phyloP scores from a whole-genome alignment of 2,329 filamentous ascomycete species.

The Alternaria angustiovoidea region DNA sequence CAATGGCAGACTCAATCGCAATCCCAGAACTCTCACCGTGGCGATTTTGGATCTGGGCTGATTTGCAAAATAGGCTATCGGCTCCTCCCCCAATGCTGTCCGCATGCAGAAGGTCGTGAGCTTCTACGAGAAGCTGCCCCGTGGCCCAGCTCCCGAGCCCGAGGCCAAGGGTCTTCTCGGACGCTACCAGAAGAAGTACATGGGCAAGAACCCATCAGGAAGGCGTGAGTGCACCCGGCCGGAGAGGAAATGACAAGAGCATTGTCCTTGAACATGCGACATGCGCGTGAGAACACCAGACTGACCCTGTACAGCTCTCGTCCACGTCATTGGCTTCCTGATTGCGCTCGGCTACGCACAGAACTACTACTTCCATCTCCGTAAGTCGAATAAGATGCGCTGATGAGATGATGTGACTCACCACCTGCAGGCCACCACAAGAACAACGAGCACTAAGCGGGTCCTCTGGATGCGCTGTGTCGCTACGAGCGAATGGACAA shows the following conservation, averaged over 20 bases:
- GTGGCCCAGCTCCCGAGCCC: conserved; percentile 83
- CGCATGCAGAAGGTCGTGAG: conserved; percentile 97
- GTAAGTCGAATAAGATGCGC: conserved; percentile 66
- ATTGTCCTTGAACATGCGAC: background rate
- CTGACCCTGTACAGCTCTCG: conserved; percentile 70
- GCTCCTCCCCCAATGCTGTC: conserved; percentile 91
- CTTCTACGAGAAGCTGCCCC: conserved; percentile 99
- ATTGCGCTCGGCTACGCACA: conserved; percentile 89
- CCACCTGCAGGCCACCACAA: conserved; percentile 88
- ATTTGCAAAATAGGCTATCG: conserved; percentile 75
- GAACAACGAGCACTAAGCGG: conserved; percentile 94
- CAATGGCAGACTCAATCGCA: background rate
- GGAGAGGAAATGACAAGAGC: background rate
- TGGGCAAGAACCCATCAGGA: conserved; percentile 89
- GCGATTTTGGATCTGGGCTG: conserved; percentile 22
- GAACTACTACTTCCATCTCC: conserved; percentile 99
- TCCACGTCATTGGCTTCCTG: conserved; percentile 83
- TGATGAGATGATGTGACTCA: conserved; percentile 26
- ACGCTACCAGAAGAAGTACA: conserved; percentile 87
- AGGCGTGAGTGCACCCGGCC: conserved; percentile 73
- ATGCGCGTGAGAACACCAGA: conserved; percentile 10
- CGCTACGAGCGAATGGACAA: conserved; percentile 23
- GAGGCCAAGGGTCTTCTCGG: conserved; percentile 84
- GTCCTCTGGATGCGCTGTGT: conserved; percentile 12
- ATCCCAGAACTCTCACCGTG: background rate